Evolutionary conservation across 176 grass and related monocot species (phyloP).

Genomic region (Tuctoria greenei): DNA sequence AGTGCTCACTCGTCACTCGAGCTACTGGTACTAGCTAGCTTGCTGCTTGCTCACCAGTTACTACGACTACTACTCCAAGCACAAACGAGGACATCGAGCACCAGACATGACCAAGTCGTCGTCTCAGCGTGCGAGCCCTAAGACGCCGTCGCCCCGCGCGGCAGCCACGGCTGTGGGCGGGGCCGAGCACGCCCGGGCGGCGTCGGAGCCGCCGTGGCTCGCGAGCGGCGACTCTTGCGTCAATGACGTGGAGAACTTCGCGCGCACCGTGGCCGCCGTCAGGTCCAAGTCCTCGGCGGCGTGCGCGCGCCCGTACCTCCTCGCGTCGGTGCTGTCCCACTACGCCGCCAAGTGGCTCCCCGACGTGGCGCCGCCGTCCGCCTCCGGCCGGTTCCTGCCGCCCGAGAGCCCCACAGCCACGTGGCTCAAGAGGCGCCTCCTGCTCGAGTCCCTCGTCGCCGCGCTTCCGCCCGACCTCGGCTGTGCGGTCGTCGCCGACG

Average conservation of each 20-base stretch:
- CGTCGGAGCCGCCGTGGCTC: slow-evolving; percentile 50
- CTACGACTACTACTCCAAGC: too few species aligned
- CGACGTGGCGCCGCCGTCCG: slow-evolving; percentile 54
- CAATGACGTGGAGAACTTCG: slow-evolving; percentile 76
- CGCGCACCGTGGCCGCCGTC: slow-evolving; percentile 65
- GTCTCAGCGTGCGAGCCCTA: slow-evolving; percentile 50
- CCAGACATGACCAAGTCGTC: slow-evolving; percentile 51
- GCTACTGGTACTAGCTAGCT: too few species aligned
- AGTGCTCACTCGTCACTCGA: too few species aligned
- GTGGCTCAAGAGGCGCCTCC: slow-evolving; percentile 83
- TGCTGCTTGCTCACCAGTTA: too few species aligned
- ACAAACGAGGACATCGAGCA: background rate
- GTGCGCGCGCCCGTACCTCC: slow-evolving; percentile 56
- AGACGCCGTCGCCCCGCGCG: slow-evolving; percentile 33
- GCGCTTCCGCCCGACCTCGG: slow-evolving; percentile 58
- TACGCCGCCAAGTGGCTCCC: slow-evolving; percentile 93
- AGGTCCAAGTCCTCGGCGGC: slow-evolving; percentile 49
- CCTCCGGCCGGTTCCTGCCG: slow-evolving; percentile 51
- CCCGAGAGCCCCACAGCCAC: slow-evolving; percentile 78
- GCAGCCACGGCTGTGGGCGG: background rate
- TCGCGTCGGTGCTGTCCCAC: slow-evolving; percentile 76
- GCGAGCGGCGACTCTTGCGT: slow-evolving; percentile 56
- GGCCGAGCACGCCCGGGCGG: slow-evolving; percentile 31
- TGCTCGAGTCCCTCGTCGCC: slow-evolving; percentile 81
- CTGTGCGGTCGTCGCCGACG: background rate